Conservation (phyloP, 805 yeast species). For the Dipodascopsis uninucleata region DNA sequence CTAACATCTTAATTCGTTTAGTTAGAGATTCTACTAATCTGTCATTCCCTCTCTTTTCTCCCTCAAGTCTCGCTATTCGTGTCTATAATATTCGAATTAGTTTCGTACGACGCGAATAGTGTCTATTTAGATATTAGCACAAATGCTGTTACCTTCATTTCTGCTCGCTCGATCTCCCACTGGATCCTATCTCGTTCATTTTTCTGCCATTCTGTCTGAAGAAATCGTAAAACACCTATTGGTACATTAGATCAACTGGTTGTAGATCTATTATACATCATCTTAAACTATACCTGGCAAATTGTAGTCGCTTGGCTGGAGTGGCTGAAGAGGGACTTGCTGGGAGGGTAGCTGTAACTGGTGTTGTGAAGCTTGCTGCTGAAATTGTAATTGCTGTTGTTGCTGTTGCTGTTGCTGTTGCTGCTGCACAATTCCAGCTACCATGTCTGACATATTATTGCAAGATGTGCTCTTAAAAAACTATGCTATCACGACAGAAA, state of each 20-base stretch:
- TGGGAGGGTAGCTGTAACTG: too few species aligned
- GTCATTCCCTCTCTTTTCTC: constrained; percentile 47
- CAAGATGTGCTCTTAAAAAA: too few species aligned
- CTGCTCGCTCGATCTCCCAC: constrained; percentile 59
- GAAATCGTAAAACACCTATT: constrained; percentile 59
- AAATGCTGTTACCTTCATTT: constrained; percentile 46
- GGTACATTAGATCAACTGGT: too few species aligned
- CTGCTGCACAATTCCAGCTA: too few species aligned
- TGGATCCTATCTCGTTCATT: constrained; percentile 58
- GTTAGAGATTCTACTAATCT: constrained; percentile 30
- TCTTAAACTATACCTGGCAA: constrained; percentile 38
- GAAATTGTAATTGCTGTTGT: too few species aligned
- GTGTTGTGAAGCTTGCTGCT: too few species aligned
- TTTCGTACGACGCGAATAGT: background rate
- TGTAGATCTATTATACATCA: too few species aligned
- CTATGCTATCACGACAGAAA: too few species aligned
- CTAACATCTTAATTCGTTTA: constrained; percentile 34
- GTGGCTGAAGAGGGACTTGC: too few species aligned
- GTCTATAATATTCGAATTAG: constrained; percentile 24
- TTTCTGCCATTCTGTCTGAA: constrained; percentile 60
- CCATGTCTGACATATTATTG: too few species aligned
- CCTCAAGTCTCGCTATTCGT: constrained; percentile 49
- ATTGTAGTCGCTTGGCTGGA: constrained; percentile 35
- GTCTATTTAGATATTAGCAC: background rate
- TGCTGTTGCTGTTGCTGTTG: too few species aligned